Percentiles rank a stretch among this genome's conserved stretches.
phyloP scores from a whole-genome alignment of 2,329 filamentous ascomycete genomes.

The Seiridium unicorne region DNA sequence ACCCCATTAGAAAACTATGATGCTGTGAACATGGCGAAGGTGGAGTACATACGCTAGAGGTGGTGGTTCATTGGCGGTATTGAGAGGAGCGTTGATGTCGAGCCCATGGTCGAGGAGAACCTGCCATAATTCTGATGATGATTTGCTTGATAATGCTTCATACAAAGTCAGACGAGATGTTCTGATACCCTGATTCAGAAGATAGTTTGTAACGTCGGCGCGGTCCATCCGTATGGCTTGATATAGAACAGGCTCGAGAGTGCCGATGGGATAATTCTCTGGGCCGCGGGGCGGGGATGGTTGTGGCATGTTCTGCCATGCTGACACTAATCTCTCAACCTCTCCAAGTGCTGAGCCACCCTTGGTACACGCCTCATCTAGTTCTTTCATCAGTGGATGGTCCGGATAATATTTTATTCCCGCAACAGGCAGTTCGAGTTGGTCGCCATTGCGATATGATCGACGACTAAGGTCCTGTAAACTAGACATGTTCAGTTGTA shows the following conservation, averaged over 20 bases:
- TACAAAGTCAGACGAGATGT: neutral
- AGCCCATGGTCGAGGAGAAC: neutral
- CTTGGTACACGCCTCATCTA: conserved; percentile 7
- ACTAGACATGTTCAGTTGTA: neutral
- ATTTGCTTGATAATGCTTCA: neutral
- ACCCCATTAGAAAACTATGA: neutral
- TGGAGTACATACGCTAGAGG: neutral
- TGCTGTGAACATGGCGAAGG: neutral
- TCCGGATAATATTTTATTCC: conserved; percentile 10
- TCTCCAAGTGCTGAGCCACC: conserved; percentile 3
- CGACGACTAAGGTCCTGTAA: neutral
- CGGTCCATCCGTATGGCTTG: conserved; percentile 8
- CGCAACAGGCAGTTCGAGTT: conserved; percentile 8
- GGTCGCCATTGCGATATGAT: conserved; percentile 3
- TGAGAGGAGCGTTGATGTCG: neutral
- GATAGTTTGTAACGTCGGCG: conserved; percentile 7
- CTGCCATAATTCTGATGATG: neutral
- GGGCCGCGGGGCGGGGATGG: conserved; percentile 6
- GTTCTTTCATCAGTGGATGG: conserved; percentile 9
- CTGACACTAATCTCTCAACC: conserved; percentile 5
- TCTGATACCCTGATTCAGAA: conserved; percentile 7
- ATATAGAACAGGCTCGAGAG: conserved; percentile 8
- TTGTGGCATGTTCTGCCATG: conserved; percentile 6
- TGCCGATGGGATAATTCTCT: conserved; percentile 7
- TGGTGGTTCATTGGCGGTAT: neutral